These are phyloP conservation scores for Ophiostoma populinum DNA, from an alignment of 2,329 filamentous ascomycete genomes.

Conservation along the genomic window DNA sequence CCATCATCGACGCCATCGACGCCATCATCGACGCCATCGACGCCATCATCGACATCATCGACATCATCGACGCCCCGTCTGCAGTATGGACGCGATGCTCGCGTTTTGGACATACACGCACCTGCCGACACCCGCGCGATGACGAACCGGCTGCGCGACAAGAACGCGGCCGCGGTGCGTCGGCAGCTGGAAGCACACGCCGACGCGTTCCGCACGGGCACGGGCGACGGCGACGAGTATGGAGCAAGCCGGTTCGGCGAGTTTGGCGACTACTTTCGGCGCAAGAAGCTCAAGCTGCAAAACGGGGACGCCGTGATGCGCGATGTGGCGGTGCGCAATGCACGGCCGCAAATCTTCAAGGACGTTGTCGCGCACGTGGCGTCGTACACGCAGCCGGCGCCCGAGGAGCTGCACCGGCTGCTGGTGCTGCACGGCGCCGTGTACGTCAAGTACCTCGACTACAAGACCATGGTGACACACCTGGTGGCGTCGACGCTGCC, in stretches of 20 bases:
- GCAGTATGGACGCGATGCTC: background rate
- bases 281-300: slow-evolving; percentile 94
- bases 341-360: slow-evolving; percentile 77
- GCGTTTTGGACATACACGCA: background rate
- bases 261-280: slow-evolving; percentile 78
- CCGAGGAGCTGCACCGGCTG: slow-evolving; percentile 73
- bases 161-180: slow-evolving; percentile 43
- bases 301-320: slow-evolving; percentile 78
- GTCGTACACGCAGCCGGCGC: slow-evolving; percentile 86
- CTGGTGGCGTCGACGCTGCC: slow-evolving; percentile 84
- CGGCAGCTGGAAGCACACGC: slow-evolving; percentile 47
- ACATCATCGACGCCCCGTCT: background rate
- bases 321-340: slow-evolving; percentile 43
- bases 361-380: slow-evolving; percentile 84
- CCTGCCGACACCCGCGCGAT: slow-evolving; percentile 22
- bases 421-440: slow-evolving; percentile 89
- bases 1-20: too few species aligned
- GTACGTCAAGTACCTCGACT: slow-evolving; percentile 87
- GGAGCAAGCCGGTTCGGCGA: slow-evolving; percentile 72
- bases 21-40: too few species aligned
- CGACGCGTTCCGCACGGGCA: too few species aligned
- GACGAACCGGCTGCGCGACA: slow-evolving; percentile 39
- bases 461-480: slow-evolving; percentile 87
- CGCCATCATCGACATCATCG: too few species aligned
- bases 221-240: slow-evolving; percentile 85